Conservation (phyloP, 2,329 filamentous ascomycete genomes). For the Diaporthe sp. region DNA sequence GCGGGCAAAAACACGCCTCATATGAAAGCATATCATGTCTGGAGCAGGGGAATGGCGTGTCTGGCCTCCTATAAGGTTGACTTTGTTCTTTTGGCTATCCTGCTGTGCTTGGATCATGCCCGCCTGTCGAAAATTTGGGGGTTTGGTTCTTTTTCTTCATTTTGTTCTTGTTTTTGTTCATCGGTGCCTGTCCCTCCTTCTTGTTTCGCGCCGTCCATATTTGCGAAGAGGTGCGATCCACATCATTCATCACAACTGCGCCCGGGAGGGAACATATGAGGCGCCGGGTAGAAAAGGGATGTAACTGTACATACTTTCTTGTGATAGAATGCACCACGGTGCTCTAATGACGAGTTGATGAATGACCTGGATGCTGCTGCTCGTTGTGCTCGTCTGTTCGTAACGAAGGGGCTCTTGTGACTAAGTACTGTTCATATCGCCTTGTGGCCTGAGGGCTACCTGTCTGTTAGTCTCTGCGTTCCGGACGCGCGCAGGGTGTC, state of each 20-base stretch:
- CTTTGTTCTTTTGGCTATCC: conserved; percentile 4
- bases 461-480: not conserved
- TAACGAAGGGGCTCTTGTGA: not conserved
- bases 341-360: conserved; percentile 38
- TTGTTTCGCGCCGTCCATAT: not conserved
- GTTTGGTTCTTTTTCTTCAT: too few species aligned
- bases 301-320: conserved; percentile 27
- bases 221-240: not conserved
- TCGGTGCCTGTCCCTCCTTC: not conserved
- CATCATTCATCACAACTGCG: not conserved
- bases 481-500: not conserved
- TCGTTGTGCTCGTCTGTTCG: not conserved
- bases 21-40: conserved; percentile 5
- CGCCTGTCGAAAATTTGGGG: not conserved
- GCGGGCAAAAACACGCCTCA: conserved; percentile 2
- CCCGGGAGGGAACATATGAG: not conserved
- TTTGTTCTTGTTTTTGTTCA: not conserved
- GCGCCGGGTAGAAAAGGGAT: not conserved
- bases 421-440: not conserved
- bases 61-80: not conserved
- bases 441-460: not conserved
- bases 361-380: conserved; percentile 23
- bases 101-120: conserved; percentile 25
- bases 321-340: conserved; percentile 27
- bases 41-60: conserved; percentile 18